phyloP scores from a whole-genome alignment of 768 basidiomycete genomes.

The Agaricus sinodeliciosus region DNA sequence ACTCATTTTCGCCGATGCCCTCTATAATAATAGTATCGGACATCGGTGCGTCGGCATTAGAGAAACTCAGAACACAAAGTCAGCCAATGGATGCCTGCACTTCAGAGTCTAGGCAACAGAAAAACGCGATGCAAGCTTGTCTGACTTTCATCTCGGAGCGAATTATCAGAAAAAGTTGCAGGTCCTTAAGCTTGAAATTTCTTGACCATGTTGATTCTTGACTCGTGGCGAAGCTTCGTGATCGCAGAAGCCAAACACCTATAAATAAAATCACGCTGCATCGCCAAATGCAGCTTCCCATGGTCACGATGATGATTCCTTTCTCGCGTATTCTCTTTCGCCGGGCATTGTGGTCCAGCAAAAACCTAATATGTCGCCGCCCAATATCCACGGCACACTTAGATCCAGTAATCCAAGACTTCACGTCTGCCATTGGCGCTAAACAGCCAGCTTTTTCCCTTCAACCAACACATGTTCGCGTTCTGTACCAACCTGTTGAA shows the following conservation, averaged over 20 bases:
- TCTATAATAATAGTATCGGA: neutral
- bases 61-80: neutral
- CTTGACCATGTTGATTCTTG: too few species aligned
- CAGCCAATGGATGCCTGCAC: neutral
- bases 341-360: constrained; percentile 1
- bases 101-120: too few species aligned
- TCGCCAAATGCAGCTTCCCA: neutral
- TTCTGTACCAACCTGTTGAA: constrained; percentile 34
- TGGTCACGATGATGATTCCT: constrained; percentile 18
- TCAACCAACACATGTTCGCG: constrained; percentile 33
- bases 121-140: too few species aligned
- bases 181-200: too few species aligned
- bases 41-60: constrained; percentile 1
- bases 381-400: constrained; percentile 10
- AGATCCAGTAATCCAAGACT: constrained; percentile 23
- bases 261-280: constrained; percentile 3
- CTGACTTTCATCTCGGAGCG: too few species aligned
- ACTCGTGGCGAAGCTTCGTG: neutral
- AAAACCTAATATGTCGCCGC: neutral
- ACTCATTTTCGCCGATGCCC: constrained; percentile 7
- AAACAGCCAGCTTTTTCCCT: constrained; percentile 37
- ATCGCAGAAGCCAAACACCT: constrained; percentile 3
- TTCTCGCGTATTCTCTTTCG: constrained; percentile 35
- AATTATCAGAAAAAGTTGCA: too few species aligned
- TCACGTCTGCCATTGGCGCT: constrained; percentile 21